Evolutionary conservation across 2,329 filamentous ascomycete species (phyloP).

Genomic region (Plenodomus biglobosus): DNA sequence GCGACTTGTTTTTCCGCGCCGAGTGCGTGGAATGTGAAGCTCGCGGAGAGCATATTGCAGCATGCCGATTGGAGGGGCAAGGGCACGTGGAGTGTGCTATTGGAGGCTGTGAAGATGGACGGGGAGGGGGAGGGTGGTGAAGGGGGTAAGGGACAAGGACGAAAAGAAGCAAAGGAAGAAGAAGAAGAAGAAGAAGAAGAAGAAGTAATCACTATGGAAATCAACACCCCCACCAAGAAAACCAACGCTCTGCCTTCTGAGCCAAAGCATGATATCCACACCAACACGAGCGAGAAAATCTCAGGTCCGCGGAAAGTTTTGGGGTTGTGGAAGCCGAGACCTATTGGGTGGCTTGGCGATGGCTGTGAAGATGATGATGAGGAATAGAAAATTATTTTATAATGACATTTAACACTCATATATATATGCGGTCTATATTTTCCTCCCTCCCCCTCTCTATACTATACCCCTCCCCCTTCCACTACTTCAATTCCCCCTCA

Average conservation of each 20-base stretch:
- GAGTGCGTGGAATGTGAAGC: constrained; percentile 41
- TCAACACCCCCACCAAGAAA: no score
- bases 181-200: not conserved
- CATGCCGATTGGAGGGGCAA: constrained; percentile 13
- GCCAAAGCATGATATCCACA: no score
- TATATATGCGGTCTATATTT: no score
- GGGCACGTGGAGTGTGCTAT: constrained; percentile 32
- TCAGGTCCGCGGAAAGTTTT: constrained; percentile 34
- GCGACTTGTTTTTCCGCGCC: constrained; percentile 41
- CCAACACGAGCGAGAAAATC: constrained; percentile 12
- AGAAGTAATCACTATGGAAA: constrained; percentile 1
- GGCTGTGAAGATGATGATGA: constrained; percentile 32
- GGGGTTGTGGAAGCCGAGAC: constrained; percentile 36
- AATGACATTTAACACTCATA: no score
- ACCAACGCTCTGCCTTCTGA: no score
- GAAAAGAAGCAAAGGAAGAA: not conserved
- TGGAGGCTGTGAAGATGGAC: constrained; percentile 27
- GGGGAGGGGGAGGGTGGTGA: constrained; percentile 6
- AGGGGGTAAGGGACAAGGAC: constrained; percentile 5
- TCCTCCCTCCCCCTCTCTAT: no score
- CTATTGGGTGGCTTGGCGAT: constrained; percentile 34
- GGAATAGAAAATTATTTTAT: not conserved
- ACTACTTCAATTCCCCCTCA: no score
- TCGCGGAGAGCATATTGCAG: constrained; percentile 40
- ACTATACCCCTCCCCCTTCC: no score